These are phyloP conservation scores for Coleophoma cylindrospora DNA, from an alignment of 2,329 filamentous ascomycete species.

Conservation along the genomic window DNA sequence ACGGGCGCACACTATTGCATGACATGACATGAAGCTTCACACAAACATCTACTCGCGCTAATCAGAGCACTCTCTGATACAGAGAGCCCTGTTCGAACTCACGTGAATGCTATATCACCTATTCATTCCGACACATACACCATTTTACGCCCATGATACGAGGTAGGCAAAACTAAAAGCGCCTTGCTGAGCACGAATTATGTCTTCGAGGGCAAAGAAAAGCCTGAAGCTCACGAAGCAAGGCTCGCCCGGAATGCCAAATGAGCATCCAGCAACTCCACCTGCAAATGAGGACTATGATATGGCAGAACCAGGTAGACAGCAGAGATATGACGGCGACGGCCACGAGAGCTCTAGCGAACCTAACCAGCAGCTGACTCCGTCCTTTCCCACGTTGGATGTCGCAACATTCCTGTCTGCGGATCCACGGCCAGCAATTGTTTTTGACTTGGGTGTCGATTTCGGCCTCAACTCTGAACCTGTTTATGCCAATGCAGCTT, in stretches of 20 bases:
- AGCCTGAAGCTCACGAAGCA: not conserved
- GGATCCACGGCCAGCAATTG: conserved; percentile 70
- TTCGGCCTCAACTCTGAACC: conserved; percentile 47
- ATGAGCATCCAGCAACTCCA: not conserved
- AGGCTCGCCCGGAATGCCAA: not conserved
- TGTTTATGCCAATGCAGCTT: conserved; percentile 61
- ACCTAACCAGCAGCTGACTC: not conserved
- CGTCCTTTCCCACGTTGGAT: conserved; percentile 35
- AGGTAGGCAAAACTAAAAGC: no score
- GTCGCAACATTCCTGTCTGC: conserved; percentile 67
- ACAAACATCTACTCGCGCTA: no score
- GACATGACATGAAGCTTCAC: no score
- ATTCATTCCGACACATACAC: no score
- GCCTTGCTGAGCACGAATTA: not conserved
- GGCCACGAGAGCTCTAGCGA: not conserved
- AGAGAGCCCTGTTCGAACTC: no score
- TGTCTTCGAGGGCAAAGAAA: not conserved
- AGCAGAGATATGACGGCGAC: not conserved
- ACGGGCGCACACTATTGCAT: no score
- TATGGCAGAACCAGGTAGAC: not conserved
- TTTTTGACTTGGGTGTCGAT: conserved; percentile 56
- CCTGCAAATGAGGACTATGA: not conserved
- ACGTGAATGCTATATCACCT: no score
- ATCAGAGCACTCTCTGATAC: no score
- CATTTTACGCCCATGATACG: no score